These are phyloP conservation scores for Linum tenue DNA, from an alignment of 345 rosid genomes.

Conservation along the genomic window DNA sequence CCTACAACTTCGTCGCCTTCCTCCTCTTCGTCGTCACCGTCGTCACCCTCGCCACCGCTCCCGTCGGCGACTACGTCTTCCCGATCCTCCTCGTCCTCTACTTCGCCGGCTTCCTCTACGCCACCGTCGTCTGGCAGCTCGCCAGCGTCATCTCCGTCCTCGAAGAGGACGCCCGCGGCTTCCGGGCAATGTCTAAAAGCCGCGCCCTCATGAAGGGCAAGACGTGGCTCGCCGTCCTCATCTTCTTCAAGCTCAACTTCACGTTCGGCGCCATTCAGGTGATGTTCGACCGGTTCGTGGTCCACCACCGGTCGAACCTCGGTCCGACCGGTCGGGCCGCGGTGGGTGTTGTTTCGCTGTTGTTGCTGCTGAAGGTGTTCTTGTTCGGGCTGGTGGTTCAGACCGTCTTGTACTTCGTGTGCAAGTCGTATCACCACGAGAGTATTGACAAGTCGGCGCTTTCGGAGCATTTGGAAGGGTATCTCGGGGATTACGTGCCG, in stretches of 20 bases:
- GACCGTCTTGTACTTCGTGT: slow-evolving; percentile 45
- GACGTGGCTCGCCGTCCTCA: slow-evolving; percentile 4
- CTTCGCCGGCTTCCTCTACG: slow-evolving; percentile 26
- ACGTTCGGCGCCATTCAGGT: not conserved
- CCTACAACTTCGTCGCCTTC: slow-evolving; percentile 7
- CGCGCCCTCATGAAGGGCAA: slow-evolving; percentile 37
- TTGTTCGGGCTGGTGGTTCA: slow-evolving; percentile 34
- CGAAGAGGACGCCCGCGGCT: slow-evolving; percentile 32
- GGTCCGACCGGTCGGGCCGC: slow-evolving; percentile 16
- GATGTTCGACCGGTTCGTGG: slow-evolving; percentile 20
- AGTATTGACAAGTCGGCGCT: slow-evolving; percentile 43
- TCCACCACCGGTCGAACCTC: slow-evolving; percentile 15
- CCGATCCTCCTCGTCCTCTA: not conserved
- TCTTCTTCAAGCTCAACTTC: slow-evolving; percentile 19
- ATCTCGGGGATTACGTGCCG: slow-evolving; percentile 42
- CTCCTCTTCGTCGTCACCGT: not conserved
- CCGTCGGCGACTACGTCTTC: not conserved
- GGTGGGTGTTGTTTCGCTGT: slow-evolving; percentile 23
- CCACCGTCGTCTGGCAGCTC: slow-evolving; percentile 38
- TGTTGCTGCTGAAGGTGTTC: slow-evolving; percentile 25
- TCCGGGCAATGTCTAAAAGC: slow-evolving; percentile 34
- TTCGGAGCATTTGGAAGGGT: slow-evolving; percentile 45
- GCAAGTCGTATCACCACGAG: slow-evolving; percentile 53
- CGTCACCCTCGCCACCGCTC: not conserved
- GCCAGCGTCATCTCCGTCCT: slow-evolving; percentile 43